Percentiles rank a stretch among this genome's conserved stretches.
Evolutionary conservation across 768 basidiomycete genomes (phyloP).

Genomic region (Leccinum broughii): DNA sequence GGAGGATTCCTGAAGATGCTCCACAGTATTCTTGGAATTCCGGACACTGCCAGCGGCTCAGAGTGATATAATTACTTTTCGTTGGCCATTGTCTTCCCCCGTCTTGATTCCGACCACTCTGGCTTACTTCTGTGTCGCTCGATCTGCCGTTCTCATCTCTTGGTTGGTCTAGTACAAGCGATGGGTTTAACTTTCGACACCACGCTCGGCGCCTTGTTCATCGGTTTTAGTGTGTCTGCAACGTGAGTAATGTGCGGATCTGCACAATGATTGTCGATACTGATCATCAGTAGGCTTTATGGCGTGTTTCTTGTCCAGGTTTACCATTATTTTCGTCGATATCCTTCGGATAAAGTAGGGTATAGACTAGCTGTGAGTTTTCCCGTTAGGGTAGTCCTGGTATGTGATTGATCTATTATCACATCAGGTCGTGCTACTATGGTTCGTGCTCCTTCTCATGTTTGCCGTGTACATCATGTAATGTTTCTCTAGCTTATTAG

Average conservation of each 20-base stretch:
- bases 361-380: slow-evolving; percentile 33
- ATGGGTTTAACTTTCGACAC: slow-evolving; percentile 37
- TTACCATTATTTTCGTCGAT: not conserved
- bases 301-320: slow-evolving; percentile 41
- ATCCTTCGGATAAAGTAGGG: not conserved
- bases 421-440: slow-evolving; percentile 34
- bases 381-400: not conserved
- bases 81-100: slow-evolving; percentile 10
- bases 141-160: not conserved
- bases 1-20: not conserved
- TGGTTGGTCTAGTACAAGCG: slow-evolving; percentile 3
- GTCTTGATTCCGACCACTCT: slow-evolving; percentile 7
- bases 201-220: slow-evolving; percentile 62
- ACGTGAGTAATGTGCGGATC: slow-evolving; percentile 23
- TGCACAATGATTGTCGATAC: not conserved
- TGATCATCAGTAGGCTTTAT: slow-evolving; percentile 43
- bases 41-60: not conserved
- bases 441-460: slow-evolving; percentile 26
- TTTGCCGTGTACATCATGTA: not conserved
- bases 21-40: not conserved
- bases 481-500: slow-evolving; percentile 40
- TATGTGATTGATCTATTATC: not conserved
- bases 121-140: slow-evolving; percentile 11
- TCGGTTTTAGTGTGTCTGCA: slow-evolving; percentile 56
- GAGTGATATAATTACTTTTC: slow-evolving; percentile 1